Percentiles rank a stretch among this genome's conserved stretches.
Evolutionary conservation across 2,329 filamentous ascomycete species (phyloP).

Genomic region (Diaporthe caulivora): DNA sequence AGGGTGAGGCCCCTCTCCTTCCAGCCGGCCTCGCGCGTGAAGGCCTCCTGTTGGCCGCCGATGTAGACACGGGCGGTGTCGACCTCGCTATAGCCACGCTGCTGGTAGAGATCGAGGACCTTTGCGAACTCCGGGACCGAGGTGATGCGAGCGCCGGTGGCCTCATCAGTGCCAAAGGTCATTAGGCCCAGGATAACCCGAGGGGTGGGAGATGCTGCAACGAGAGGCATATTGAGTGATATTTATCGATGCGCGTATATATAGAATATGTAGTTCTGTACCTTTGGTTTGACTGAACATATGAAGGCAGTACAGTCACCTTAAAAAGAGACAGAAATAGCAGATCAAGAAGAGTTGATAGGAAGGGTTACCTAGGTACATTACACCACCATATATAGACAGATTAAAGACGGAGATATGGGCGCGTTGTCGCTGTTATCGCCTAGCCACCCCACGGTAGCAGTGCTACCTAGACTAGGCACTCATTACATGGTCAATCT

Average conservation of each 20-base stretch:
- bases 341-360: too few species aligned
- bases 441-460: not conserved
- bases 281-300: not conserved
- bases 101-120: constrained; percentile 75
- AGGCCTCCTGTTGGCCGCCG: constrained; percentile 77
- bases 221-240: constrained; percentile 34
- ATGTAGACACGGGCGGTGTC: constrained; percentile 80
- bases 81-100: constrained; percentile 77
- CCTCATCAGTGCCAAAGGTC: constrained; percentile 75
- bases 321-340: too few species aligned
- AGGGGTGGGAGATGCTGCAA: constrained; percentile 36
- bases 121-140: constrained; percentile 68
- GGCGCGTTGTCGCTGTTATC: not conserved
- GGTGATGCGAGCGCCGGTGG: constrained; percentile 73
- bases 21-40: constrained; percentile 75
- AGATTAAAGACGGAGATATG: constrained; percentile 6
- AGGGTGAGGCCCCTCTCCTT: constrained; percentile 76
- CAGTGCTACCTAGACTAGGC: not conserved
- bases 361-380: too few species aligned
- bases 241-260: not conserved
- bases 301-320: not conserved
- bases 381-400: not conserved
- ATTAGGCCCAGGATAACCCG: constrained; percentile 78
- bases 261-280: not conserved
- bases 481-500: not conserved